These are phyloP conservation scores for Nakazawaea populi DNA, from an alignment of 805 yeast genomes.

Conservation along the genomic window DNA sequence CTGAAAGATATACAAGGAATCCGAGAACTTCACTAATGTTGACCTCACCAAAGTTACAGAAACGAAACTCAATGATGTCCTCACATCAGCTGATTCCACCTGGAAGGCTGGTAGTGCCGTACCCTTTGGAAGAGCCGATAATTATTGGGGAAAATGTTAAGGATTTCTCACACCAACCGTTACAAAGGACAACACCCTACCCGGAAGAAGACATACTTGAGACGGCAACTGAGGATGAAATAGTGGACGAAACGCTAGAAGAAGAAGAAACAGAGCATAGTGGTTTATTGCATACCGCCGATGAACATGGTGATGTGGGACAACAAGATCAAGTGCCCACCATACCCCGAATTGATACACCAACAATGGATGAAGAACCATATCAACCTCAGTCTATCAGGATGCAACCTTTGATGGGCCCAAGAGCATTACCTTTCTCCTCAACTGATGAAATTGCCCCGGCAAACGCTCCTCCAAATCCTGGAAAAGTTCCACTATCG, in stretches of 20 bases:
- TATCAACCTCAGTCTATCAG: constrained; percentile 1
- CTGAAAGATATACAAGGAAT: not conserved
- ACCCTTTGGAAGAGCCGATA: constrained; percentile 3
- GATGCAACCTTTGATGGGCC: constrained; percentile 5
- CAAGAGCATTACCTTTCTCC: constrained; percentile 6
- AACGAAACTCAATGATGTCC: constrained; percentile 1
- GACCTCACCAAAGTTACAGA: not conserved
- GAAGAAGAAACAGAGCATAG: not conserved
- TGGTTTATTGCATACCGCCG: not conserved
- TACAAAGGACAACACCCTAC: not conserved
- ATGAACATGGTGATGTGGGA: not conserved
- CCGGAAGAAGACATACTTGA: not conserved
- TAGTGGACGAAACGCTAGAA: not conserved
- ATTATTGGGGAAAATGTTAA: not conserved
- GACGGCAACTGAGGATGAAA: not conserved
- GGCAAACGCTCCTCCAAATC: not conserved
- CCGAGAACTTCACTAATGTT: not conserved
- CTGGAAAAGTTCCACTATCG: not conserved
- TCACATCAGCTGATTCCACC: not conserved
- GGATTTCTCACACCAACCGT: no score
- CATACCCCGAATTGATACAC: constrained; percentile 8
- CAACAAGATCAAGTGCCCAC: constrained; percentile 4
- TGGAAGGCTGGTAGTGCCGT: constrained; percentile 4
- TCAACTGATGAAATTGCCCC: not conserved
- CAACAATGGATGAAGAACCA: constrained; percentile 4